phyloP scores from a whole-genome alignment of 2,329 filamentous ascomycete species.

The Cercospora sesami region DNA sequence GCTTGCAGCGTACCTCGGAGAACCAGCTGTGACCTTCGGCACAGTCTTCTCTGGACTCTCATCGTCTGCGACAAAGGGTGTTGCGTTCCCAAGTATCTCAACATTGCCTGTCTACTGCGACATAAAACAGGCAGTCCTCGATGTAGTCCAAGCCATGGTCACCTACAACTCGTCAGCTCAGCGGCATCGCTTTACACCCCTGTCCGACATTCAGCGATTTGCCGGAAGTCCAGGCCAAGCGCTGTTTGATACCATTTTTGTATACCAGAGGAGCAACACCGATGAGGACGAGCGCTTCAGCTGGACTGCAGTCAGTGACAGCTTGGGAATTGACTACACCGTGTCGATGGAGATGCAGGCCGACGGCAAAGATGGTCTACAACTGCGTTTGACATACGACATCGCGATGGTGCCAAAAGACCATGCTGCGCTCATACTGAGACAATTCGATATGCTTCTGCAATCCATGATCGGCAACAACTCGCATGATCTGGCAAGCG shows the following conservation, averaged over 20 bases:
- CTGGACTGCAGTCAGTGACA: conserved; percentile 66
- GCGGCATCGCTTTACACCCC: conserved; percentile 69
- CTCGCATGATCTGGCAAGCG: too few relatives aligned
- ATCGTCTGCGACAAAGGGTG: conserved; percentile 58
- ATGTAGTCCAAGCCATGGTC: conserved; percentile 65
- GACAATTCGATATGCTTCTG: conserved; percentile 71
- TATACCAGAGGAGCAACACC: conserved; percentile 65
- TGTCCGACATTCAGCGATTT: conserved; percentile 72
- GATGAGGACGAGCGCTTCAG: conserved; percentile 34
- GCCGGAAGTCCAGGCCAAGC: conserved; percentile 63
- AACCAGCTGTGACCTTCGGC: conserved; percentile 73
- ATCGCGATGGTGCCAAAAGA: conserved; percentile 63
- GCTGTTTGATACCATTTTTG: conserved; percentile 82
- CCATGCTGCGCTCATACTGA: conserved; percentile 67
- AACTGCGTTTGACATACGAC: conserved; percentile 66
- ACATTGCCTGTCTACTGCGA: conserved; percentile 72
- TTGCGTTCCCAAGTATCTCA: conserved; percentile 75
- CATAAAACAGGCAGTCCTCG: conserved; percentile 55
- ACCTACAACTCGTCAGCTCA: conserved; percentile 63
- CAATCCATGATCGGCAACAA: conserved; percentile 51
- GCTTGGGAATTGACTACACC: conserved; percentile 72
- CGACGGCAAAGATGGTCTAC: conserved; percentile 48
- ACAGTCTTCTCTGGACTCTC: conserved; percentile 75
- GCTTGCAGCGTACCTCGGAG: conserved; percentile 74
- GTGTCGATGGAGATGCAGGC: conserved; percentile 79